Evolutionary conservation across 352 stramenopile genomes (phyloP).

Genomic region (Globisporangium spinosum): DNA sequence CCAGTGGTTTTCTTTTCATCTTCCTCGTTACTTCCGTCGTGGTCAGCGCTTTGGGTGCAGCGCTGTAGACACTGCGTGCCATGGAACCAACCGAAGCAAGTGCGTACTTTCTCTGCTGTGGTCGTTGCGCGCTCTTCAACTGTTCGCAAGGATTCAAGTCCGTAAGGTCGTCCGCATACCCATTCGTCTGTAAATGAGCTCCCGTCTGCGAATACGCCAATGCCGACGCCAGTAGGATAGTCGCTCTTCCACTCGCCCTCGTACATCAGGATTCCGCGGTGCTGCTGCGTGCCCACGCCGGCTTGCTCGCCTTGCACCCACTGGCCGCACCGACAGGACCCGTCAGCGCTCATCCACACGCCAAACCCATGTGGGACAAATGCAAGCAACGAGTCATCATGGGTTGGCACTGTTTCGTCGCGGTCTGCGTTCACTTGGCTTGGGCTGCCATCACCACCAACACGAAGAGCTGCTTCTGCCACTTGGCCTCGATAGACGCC

Average conservation of each 20-base stretch:
- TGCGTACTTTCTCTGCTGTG: neutral
- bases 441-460: neutral
- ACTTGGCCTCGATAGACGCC: constrained; percentile 17
- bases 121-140: neutral
- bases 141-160: constrained; percentile 30
- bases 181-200: constrained; percentile 40
- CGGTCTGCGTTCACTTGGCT: neutral
- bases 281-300: constrained; percentile 34
- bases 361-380: constrained; percentile 36
- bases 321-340: constrained; percentile 30
- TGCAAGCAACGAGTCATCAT: neutral
- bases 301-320: constrained; percentile 39
- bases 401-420: neutral
- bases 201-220: constrained; percentile 44
- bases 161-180: constrained; percentile 27
- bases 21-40: constrained; percentile 17
- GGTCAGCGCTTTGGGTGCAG: constrained; percentile 5
- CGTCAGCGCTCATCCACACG: constrained; percentile 30
- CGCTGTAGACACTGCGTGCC: constrained; percentile 34
- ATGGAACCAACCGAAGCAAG: constrained; percentile 44
- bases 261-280: constrained; percentile 31
- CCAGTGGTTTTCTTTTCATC: constrained; percentile 4
- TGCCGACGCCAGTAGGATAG: constrained; percentile 27
- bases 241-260: constrained; percentile 37
- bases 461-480: neutral